Base-by-base conservation (phyloP, 257 asterid species). In the Jacaranda mimosifolia region DNA sequence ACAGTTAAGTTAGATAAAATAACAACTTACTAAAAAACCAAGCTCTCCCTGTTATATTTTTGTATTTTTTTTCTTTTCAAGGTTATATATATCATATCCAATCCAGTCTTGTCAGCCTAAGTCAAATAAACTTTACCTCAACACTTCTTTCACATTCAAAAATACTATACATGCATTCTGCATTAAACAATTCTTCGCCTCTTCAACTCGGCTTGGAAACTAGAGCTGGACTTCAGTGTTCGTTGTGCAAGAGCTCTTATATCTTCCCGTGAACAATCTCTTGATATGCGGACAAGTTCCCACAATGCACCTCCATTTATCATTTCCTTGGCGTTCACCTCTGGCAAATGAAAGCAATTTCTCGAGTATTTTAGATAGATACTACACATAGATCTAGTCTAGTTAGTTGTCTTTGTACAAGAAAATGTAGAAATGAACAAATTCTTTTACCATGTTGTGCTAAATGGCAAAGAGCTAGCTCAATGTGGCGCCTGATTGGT, bases 391-490 rank as follows among this genome's bases (percentile, higher is more conserved):
- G n/a, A 71, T 32, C 7, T 48, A 42, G 35, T 21, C 40, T 45
- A 72, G 57, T 45, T 45, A 72, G 57, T 45, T 32, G 13, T 57
- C 12, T 53, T 59, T 9, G 19, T 68, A 35, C 48, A 35, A 51
- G 79, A 15, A 62, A 64, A 63, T 14, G 7, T 45, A 42, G 67
- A 72, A 77, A 9, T 26, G 32, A 26, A 26, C 32, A 18, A 55
- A 60, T 57, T 74, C 49, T 46, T 70, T 75, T 84, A 93, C 98
- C 98, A 63, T 86, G 96, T 69, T 93, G 97, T 36, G 92, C 97
- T 70, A 93, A 82, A 68, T 91, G 97, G 79, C 98, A 93, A 59
- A 93, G 94, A 11, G 97, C 98, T 64, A 93, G 88, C 83, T 93
- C 98, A 48, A 87, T 79, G 73, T 93, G 96, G 65, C 96, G 92